phyloP scores from a whole-genome alignment of 148 eudicot species.

The Silene uniflora region DNA sequence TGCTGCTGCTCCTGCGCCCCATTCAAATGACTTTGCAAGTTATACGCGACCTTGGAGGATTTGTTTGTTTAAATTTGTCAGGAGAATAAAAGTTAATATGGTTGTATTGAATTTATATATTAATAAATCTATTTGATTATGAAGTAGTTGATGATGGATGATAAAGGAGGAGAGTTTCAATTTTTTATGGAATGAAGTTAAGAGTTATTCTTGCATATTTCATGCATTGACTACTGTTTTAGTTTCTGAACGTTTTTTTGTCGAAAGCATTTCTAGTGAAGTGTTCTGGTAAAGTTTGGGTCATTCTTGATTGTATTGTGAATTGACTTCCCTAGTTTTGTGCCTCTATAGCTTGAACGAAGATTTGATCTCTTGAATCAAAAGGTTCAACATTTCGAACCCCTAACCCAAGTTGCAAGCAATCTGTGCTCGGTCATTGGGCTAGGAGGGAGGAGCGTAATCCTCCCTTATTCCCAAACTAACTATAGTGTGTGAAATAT shows the following conservation, averaged over 20 bases:
- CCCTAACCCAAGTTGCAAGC: too few relatives aligned
- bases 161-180: too few relatives aligned
- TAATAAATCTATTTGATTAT: constrained; percentile 24
- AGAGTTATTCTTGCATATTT: background rate
- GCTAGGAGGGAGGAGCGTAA: too few relatives aligned
- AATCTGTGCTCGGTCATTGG: too few relatives aligned
- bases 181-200: too few relatives aligned
- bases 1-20: constrained; percentile 4
- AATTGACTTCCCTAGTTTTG: too few relatives aligned
- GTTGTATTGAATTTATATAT: constrained; percentile 24
- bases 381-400: too few relatives aligned
- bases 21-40: constrained; percentile 6
- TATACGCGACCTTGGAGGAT: constrained; percentile 20
- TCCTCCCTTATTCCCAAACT: too few relatives aligned
- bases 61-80: constrained; percentile 23
- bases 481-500: too few relatives aligned
- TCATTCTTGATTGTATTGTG: too few relatives aligned
- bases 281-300: too few relatives aligned
- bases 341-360: background rate
- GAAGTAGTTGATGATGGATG: constrained; percentile 15
- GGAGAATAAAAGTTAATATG: constrained; percentile 18
- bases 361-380: background rate
- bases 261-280: background rate
- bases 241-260: background rate
- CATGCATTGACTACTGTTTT: background rate